Base-by-base conservation (phyloP, 2,329 filamentous ascomycete species). In the Colletotrichum coccodes region DNA sequence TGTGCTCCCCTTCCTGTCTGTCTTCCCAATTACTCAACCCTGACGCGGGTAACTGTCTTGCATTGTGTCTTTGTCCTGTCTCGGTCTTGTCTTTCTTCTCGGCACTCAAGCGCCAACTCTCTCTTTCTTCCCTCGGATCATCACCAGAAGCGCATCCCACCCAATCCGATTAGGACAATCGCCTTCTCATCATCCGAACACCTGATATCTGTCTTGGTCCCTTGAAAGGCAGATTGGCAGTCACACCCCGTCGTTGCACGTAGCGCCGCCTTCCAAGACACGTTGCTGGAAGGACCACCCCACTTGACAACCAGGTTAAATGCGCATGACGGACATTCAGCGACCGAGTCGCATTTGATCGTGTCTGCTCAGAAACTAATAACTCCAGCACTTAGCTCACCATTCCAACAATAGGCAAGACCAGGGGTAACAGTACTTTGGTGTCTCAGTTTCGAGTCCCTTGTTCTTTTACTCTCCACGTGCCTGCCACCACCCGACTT, bases 401-500 rank as follows among this genome's bases (percentile, higher is more conserved):
- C 50, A 36, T 11, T 32, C 5, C 50, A 53, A 42, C 14, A 16
- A 38, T 11, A 42, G 36, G 34, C 30, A 42, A 50, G 26, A 18
- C 34, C 44, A 56, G 58, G 44, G 52, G 14, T 49, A 42, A 46
- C 14, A 32, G 38, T 42, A 30, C 23, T 12, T 57, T 0, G 16
- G 23, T 40, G 50, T 57, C 12, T 50, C 58, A 38, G 40, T 63
- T 14, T 11, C n/a, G 30, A 21, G 30, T 21, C n/a, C 47, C 26
- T 38, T 23, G 32, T 40, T 38, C 16, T 32, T 34, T 32, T 38
- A 32, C 47, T 32, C 57, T 32, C 46, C 53, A 64, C 60, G 64
- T 67, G 59, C 59, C 64, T 32, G 42, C 58, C 58, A 34, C 59
- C 50, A 50, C 59, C 59, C 58, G 64, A 63, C 40, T 9, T 54